A percentile compares a stretch with the other conserved stretches of the same genome.
Conservation (phyloP, 2,329 filamentous ascomycete genomes). For the Paradendryphiella salina region DNA sequence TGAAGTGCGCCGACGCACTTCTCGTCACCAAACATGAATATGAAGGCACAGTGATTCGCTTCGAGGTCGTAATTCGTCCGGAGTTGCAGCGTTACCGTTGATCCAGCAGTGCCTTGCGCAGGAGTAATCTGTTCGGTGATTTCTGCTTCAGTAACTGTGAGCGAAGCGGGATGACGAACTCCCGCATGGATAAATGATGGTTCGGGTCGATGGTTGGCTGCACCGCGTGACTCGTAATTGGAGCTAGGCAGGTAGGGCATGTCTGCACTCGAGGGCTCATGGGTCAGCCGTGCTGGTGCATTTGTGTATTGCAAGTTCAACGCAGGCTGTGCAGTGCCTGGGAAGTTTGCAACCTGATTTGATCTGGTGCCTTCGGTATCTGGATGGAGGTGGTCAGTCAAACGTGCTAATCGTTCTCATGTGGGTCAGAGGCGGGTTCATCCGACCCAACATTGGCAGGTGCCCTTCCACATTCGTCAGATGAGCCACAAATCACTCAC, state of each 20-base stretch:
- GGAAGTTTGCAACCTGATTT: slow-evolving; percentile 59
- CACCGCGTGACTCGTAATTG: slow-evolving; percentile 54
- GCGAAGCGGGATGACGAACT: slow-evolving; percentile 56
- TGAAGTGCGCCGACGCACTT: slow-evolving; percentile 69
- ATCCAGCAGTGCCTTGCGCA: slow-evolving; percentile 67
- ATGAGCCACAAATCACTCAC: slow-evolving; percentile 63
- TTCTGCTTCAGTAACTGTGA: slow-evolving; percentile 55
- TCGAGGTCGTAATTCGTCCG: slow-evolving; percentile 73
- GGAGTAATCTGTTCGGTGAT: slow-evolving; percentile 68
- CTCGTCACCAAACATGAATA: slow-evolving; percentile 80
- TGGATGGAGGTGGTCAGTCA: slow-evolving; percentile 55
- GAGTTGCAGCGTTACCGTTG: slow-evolving; percentile 73
- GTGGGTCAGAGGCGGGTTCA: slow-evolving; percentile 43
- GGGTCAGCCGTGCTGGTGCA: slow-evolving; percentile 55
- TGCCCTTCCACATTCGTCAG: slow-evolving; percentile 42
- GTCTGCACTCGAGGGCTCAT: slow-evolving; percentile 52
- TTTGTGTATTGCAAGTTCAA: slow-evolving; percentile 55
- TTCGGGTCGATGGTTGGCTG: slow-evolving; percentile 49
- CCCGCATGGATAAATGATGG: slow-evolving; percentile 61
- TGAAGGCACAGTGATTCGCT: slow-evolving; percentile 58
- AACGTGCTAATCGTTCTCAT: slow-evolving; percentile 42
- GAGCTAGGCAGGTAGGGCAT: slow-evolving; percentile 53
- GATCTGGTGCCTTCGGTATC: slow-evolving; percentile 64
- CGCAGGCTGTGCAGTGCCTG: slow-evolving; percentile 54
- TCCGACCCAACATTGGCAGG: slow-evolving; percentile 44